phyloP scores from a whole-genome alignment of 2,329 filamentous ascomycete genomes.

The Colletotrichum gigasporum region DNA sequence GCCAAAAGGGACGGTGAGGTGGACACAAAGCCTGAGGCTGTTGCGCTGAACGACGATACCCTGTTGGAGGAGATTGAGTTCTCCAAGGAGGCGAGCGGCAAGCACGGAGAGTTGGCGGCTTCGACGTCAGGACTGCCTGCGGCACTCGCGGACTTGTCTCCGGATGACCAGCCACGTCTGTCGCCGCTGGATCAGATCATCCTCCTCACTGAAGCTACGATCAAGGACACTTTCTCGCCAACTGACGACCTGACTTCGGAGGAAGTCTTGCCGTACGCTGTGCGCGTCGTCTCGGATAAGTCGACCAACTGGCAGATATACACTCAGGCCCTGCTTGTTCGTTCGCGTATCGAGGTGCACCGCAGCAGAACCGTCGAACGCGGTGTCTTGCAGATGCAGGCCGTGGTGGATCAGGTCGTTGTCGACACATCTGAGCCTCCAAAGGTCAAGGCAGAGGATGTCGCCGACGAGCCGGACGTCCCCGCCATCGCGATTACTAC shows the following conservation, averaged over 20 bases:
- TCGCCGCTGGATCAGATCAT: slow-evolving; percentile 89
- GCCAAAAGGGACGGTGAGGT: slow-evolving; percentile 36
- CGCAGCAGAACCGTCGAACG: slow-evolving; percentile 88
- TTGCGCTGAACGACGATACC: slow-evolving; percentile 92
- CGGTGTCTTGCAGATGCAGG: slow-evolving; percentile 91
- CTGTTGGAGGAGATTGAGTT: slow-evolving; percentile 86
- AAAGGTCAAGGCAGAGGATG: slow-evolving; percentile 33
- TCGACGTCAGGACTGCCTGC: slow-evolving; percentile 60
- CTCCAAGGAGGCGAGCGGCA: slow-evolving; percentile 59
- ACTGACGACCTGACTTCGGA: slow-evolving; percentile 89
- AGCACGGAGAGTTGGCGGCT: slow-evolving; percentile 44
- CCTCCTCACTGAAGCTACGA: slow-evolving; percentile 84
- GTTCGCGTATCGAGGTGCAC: slow-evolving; percentile 90
- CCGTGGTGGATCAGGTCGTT: slow-evolving; percentile 93
- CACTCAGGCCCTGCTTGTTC: slow-evolving; percentile 89
- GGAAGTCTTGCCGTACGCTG: slow-evolving; percentile 91
- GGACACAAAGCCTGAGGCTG: slow-evolving; percentile 66
- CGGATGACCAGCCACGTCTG: slow-evolving; percentile 84
- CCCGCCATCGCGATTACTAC: slow-evolving; percentile 57
- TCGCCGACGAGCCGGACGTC: slow-evolving; percentile 43
- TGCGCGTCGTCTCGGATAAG: slow-evolving; percentile 86
- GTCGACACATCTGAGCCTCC: slow-evolving; percentile 72
- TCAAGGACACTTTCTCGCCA: slow-evolving; percentile 88
- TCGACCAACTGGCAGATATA: slow-evolving; percentile 98
- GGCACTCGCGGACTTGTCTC: slow-evolving; percentile 71